Base-by-base conservation (phyloP, 2,329 filamentous ascomycete genomes). In the Talaromyces sp. region DNA sequence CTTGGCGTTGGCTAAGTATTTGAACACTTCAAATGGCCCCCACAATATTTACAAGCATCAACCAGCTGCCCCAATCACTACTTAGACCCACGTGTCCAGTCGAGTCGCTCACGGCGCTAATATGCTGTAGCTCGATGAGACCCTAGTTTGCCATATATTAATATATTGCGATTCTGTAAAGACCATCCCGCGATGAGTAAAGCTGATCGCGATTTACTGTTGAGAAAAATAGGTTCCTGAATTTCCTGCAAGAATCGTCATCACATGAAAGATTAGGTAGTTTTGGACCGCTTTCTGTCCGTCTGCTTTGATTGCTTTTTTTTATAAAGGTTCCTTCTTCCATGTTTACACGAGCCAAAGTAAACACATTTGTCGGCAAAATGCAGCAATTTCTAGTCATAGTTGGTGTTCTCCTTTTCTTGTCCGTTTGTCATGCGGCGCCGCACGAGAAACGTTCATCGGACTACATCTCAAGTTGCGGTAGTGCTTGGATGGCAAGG, bases 401-500 rank as follows among this genome's bases (percentile, higher is more conserved):
- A 16, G 13, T 27, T 7, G 14, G 27, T 24, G 13, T 22, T 50
- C 47, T 50, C 47, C 16, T 13, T 13, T 50, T 2, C 47, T 31
- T 47, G 10, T 19, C 13, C 3, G 6, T 31, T 27, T 50, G 11
- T 13, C 47, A 27, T 27, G 47, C 47, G 11, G 24, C n/a, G 10
- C 33, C 47, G 14, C 60, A 62, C 11, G 33, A 62, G 47, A 62
- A 52, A 31, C 60, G 47, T 33, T 62, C 45, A 35, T 62, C 60
- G 35, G 14, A 62, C 45, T 62, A 62, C 35, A 54, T 62, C 43
- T 62, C 60, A 4, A 62, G 60, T 43, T 62, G 60, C 24, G 60
- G 60, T 24, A 22, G 31, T 54, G 39, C 49, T n/a, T 62, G 60
- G 60, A 62, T 62, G 47, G 59, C 63, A 27, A 49, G 59, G 24